These are phyloP conservation scores for Annona cherimola DNA, from an alignment of 164 flowering plant genomes.

Conservation along the genomic window DNA sequence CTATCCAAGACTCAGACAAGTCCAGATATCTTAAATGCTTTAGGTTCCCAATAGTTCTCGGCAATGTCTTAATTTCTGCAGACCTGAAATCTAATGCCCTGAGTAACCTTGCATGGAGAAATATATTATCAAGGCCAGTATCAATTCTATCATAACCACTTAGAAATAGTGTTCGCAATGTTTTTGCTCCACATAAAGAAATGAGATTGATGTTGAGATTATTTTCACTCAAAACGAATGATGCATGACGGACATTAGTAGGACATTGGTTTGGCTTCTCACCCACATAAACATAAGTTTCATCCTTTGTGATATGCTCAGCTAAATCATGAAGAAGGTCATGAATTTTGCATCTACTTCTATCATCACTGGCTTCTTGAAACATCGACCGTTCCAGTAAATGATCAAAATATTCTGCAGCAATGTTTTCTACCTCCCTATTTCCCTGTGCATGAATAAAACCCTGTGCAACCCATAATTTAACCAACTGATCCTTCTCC, in stretches of 20 bases:
- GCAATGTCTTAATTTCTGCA: not conserved
- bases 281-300: not conserved
- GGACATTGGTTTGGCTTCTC: too few species aligned
- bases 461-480: slow-evolving; percentile 18
- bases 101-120: not conserved
- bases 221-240: too few species aligned
- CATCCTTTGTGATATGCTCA: slow-evolving; percentile 1
- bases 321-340: slow-evolving; percentile 13
- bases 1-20: not conserved
- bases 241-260: too few species aligned
- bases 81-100: slow-evolving; percentile 9
- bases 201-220: too few species aligned
- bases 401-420: slow-evolving; percentile 9
- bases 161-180: too few species aligned
- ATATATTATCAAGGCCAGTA: not conserved
- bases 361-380: not conserved
- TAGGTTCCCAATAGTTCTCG: slow-evolving; percentile 1
- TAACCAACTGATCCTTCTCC: slow-evolving; percentile 7
- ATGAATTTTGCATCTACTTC: not conserved
- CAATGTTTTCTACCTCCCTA: slow-evolving; percentile 5
- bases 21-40: slow-evolving; percentile 7
- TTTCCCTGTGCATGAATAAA: not conserved
- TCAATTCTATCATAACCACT: not conserved
- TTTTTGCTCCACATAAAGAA: too few species aligned
- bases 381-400: slow-evolving; percentile 14